Conservation (phyloP, 495 filamentous ascomycete genomes). For the Penicillium flavigenum region DNA sequence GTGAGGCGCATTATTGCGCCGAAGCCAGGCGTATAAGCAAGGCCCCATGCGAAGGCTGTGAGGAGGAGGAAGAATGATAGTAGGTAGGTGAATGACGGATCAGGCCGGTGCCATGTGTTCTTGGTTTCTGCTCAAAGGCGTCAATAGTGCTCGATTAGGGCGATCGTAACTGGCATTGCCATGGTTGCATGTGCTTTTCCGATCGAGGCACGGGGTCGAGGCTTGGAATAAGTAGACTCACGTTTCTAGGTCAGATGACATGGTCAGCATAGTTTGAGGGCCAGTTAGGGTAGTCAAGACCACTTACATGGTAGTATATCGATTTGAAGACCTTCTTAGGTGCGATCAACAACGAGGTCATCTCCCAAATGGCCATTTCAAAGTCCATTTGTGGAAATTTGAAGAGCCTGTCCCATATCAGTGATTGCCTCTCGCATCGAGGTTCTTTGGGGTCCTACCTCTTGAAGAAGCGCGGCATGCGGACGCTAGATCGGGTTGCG, state of each 20-base stretch:
- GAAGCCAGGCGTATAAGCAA: conserved; percentile 63
- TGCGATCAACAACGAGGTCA: conserved; percentile 69
- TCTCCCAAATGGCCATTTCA: conserved; percentile 78
- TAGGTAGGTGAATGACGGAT: conserved; percentile 76
- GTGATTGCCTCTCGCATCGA: not conserved
- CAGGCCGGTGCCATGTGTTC: conserved; percentile 74
- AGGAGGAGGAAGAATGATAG: conserved; percentile 72
- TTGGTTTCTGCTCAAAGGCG: conserved; percentile 58
- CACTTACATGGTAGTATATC: conserved; percentile 71
- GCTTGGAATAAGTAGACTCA: conserved; percentile 31
- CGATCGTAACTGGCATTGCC: not conserved
- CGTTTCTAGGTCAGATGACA: conserved; percentile 52
- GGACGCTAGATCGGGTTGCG: conserved; percentile 50
- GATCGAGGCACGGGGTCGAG: not conserved
- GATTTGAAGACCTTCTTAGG: conserved; percentile 76
- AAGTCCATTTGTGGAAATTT: conserved; percentile 72
- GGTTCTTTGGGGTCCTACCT: conserved; percentile 26
- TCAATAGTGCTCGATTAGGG: conserved; percentile 12
- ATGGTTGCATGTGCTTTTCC: not conserved
- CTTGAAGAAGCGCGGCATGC: conserved; percentile 59
- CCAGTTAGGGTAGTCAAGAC: conserved; percentile 4
- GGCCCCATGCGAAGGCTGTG: conserved; percentile 70
- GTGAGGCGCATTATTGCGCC: conserved; percentile 57
- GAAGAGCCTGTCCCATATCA: conserved; percentile 49
- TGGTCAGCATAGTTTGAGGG: conserved; percentile 16